Conservation (phyloP, 352 stramenopile genomes). For the Phytophthora crassamura region DNA sequence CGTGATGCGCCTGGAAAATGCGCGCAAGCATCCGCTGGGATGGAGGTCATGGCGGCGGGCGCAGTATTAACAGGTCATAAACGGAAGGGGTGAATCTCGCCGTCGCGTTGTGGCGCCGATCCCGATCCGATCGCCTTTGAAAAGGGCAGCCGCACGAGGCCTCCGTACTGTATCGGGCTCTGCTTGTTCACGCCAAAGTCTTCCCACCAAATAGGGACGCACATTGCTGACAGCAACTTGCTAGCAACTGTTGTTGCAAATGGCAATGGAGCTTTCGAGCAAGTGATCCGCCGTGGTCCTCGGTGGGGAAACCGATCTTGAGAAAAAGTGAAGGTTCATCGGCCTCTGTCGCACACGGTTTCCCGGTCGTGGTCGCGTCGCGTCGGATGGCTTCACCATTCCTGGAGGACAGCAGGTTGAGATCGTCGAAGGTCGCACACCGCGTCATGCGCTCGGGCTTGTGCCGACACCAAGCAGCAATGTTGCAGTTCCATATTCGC, state of each 20-base stretch:
- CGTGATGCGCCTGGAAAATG: slow-evolving; percentile 38
- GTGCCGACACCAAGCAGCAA: slow-evolving; percentile 19
- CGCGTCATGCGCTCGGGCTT: slow-evolving; percentile 6
- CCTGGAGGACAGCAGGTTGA: background rate
- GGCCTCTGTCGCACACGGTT: background rate
- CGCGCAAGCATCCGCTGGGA: slow-evolving; percentile 37
- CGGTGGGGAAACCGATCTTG: slow-evolving; percentile 11
- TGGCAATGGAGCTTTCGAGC: background rate
- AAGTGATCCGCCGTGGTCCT: background rate
- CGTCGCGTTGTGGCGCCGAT: slow-evolving; percentile 30
- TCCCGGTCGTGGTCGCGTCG: slow-evolving; percentile 13
- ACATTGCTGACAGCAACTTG: background rate
- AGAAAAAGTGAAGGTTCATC: slow-evolving; percentile 36
- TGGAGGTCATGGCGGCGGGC: slow-evolving; percentile 20
- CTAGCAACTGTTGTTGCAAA: slow-evolving; percentile 5
- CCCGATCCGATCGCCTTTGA: slow-evolving; percentile 25
- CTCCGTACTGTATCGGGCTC: background rate
- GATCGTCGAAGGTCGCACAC: background rate
- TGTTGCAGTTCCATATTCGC: background rate
- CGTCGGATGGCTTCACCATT: slow-evolving; percentile 21
- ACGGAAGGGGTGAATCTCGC: slow-evolving; percentile 23
- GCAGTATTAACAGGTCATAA: background rate
- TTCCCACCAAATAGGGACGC: slow-evolving; percentile 1
- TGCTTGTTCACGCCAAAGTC: slow-evolving; percentile 22
- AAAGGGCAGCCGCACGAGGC: slow-evolving; percentile 24